These are phyloP conservation scores for Gracilaria vermiculophylla DNA, from an alignment of 23 red algal genomes.

Conservation along the genomic window DNA sequence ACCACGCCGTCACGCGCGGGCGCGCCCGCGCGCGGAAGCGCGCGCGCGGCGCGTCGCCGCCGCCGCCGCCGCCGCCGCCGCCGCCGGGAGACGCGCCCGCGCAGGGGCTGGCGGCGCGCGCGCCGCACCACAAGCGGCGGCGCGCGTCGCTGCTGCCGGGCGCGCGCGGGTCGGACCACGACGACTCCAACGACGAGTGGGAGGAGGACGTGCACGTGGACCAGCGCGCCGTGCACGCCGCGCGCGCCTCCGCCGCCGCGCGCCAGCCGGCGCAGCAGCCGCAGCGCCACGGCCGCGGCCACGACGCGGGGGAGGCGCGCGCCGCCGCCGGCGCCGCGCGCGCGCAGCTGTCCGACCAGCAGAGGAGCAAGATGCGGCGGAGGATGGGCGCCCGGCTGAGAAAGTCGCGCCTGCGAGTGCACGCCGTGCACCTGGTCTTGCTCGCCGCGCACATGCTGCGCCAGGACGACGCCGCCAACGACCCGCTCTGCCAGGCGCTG, in stretches of 20 bases:
- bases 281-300: no score
- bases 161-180: not conserved
- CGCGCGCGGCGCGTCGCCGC: no score
- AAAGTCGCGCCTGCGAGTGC: constrained; percentile 13
- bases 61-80: no score
- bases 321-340: not conserved
- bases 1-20: constrained; percentile 7
- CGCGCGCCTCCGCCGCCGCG: not conserved
- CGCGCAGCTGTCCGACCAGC: not conserved
- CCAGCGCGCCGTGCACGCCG: constrained; percentile 10
- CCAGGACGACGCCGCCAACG: constrained; percentile 36
- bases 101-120: not conserved
- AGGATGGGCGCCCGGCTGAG: not conserved
- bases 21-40: constrained; percentile 19
- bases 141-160: constrained; percentile 7
- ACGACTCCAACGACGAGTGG: constrained; percentile 68
- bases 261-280: not conserved
- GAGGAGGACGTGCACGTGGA: constrained; percentile 61
- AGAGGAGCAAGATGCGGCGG: not conserved
- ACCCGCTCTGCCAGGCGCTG: not conserved
- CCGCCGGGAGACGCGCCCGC: no score
- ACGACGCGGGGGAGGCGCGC: not conserved
- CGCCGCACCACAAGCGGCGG: constrained; percentile 43
- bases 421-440: constrained; percentile 36
- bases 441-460: constrained; percentile 31